Evolutionary conservation across 1,284 basidiomycete genomes (phyloP).

Genomic region (Agroathelia rolfsii): DNA sequence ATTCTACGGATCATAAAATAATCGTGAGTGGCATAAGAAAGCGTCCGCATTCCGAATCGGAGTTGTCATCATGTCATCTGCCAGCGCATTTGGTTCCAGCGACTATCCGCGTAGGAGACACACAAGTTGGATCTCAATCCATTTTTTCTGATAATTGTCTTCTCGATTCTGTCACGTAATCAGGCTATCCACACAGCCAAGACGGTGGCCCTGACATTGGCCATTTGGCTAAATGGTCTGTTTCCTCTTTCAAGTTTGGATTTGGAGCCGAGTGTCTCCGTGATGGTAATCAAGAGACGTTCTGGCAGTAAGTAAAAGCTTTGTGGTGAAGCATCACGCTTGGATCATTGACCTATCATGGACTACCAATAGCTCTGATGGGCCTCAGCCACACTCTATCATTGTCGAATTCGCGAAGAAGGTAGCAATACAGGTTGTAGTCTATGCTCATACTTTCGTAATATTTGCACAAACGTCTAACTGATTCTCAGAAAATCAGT

Average conservation of each 20-base stretch:
- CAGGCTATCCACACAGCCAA: too few species aligned
- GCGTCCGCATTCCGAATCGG: too few species aligned
- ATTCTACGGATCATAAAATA: too few species aligned
- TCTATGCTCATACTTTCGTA: slow-evolving; percentile 5
- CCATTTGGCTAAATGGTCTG: slow-evolving; percentile 86
- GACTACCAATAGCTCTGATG: slow-evolving; percentile 69
- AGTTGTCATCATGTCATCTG: too few species aligned
- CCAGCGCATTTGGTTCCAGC: too few species aligned
- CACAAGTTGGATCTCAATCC: too few species aligned
- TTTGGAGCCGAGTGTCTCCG: slow-evolving; percentile 90
- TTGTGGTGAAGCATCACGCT: too few species aligned
- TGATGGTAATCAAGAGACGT: slow-evolving; percentile 84
- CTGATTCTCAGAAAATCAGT: slow-evolving; percentile 68
- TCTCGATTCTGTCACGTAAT: too few species aligned
- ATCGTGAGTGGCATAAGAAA: too few species aligned
- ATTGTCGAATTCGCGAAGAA: slow-evolving; percentile 90
- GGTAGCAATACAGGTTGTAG: slow-evolving; percentile 74
- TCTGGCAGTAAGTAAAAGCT: slow-evolving; percentile 98
- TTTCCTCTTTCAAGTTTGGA: slow-evolving; percentile 94
- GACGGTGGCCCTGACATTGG: slow-evolving; percentile 84
- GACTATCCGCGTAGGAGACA: too few species aligned
- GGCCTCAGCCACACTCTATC: slow-evolving; percentile 93
- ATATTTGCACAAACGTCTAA: slow-evolving; percentile 1
- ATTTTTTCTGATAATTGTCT: too few species aligned
- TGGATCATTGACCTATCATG: background rate